These are phyloP conservation scores for Capsella rubella DNA, from an alignment of 441 rosid species.

Conservation along the genomic window DNA sequence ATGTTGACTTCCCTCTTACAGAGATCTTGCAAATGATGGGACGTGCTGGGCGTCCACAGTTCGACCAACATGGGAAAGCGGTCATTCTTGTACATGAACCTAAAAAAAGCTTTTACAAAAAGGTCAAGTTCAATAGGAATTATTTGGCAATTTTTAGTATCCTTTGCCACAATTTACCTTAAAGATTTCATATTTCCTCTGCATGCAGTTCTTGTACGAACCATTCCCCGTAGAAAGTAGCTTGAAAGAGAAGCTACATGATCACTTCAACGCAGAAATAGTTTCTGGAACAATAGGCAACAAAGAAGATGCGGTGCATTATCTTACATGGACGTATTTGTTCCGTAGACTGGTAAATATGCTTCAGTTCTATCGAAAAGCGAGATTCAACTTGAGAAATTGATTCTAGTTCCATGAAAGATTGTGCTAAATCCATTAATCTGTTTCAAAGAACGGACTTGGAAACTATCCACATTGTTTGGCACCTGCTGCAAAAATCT, in stretches of 20 bases:
- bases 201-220: slow-evolving; percentile 89
- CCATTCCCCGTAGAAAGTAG: slow-evolving; percentile 99
- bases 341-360: slow-evolving; percentile 92
- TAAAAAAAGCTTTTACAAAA: slow-evolving; percentile 98
- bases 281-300: slow-evolving; percentile 90
- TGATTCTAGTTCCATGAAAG: background rate
- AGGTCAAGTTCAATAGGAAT: slow-evolving; percentile 55
- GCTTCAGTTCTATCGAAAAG: slow-evolving; percentile 29
- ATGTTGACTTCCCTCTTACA: slow-evolving; percentile 97
- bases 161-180: slow-evolving; percentile 23
- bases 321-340: slow-evolving; percentile 97
- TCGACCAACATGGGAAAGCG: slow-evolving; percentile 99
- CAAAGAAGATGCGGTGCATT: slow-evolving; percentile 96
- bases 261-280: slow-evolving; percentile 96
- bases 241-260: slow-evolving; percentile 87
- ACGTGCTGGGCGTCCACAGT: slow-evolving; percentile 99
- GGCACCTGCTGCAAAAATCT: slow-evolving; percentile 12
- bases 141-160: slow-evolving; percentile 27
- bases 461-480: slow-evolving; percentile 18
- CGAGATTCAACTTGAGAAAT: slow-evolving; percentile 2
- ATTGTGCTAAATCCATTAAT: slow-evolving; percentile 6
- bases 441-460: slow-evolving; percentile 13
- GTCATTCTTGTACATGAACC: slow-evolving; percentile 99
- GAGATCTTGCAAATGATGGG: slow-evolving; percentile 99
- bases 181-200: slow-evolving; percentile 30